Percentiles rank a stretch among this genome's conserved stretches.
These are phyloP conservation scores for Lentinula sp. DNA, from an alignment of 768 basidiomycete species.

Conservation along the genomic window DNA sequence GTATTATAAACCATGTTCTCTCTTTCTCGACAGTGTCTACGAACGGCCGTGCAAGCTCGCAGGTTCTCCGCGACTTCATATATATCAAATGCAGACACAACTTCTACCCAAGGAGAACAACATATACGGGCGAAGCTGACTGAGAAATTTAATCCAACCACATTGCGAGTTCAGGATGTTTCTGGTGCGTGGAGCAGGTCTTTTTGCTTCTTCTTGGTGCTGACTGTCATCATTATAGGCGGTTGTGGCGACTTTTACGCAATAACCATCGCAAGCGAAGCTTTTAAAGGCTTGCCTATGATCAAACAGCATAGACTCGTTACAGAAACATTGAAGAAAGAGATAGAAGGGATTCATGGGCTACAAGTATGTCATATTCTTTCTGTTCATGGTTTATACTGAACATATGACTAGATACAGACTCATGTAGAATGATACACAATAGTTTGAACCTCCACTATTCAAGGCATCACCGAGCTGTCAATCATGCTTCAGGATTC, in stretches of 20 bases:
- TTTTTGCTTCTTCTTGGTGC: conserved; percentile 1
- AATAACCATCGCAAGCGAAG: conserved; percentile 78
- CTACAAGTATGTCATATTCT: conserved; percentile 60
- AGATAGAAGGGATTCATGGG: conserved; percentile 90
- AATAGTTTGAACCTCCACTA: background rate
- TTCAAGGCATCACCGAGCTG: background rate
- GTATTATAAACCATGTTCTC: conserved; percentile 20
- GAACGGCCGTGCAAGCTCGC: conserved; percentile 18
- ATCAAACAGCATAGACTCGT: conserved; percentile 95
- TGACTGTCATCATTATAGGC: conserved; percentile 38
- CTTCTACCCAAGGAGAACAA: conserved; percentile 51
- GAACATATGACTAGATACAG: conserved; percentile 30
- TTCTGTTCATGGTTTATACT: conserved; percentile 1
- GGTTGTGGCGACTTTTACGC: conserved; percentile 98
- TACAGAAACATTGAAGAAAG: conserved; percentile 78
- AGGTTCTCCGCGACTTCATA: conserved; percentile 18
- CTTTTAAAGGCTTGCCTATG: conserved; percentile 79
- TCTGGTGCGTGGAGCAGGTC: conserved; percentile 60
- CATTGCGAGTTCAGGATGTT: conserved; percentile 87
- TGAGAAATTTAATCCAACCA: conserved; percentile 70
- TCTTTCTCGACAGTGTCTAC: conserved; percentile 27
- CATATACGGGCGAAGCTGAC: conserved; percentile 68
- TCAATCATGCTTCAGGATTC: background rate
- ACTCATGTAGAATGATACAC: conserved; percentile 22
- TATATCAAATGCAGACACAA: conserved; percentile 4